A percentile compares a stretch with the other conserved stretches of the same genome.
These are phyloP conservation scores for Yamadazyma jaroonii DNA, from an alignment of 1,139 yeast genomes.

Conservation along the genomic window DNA sequence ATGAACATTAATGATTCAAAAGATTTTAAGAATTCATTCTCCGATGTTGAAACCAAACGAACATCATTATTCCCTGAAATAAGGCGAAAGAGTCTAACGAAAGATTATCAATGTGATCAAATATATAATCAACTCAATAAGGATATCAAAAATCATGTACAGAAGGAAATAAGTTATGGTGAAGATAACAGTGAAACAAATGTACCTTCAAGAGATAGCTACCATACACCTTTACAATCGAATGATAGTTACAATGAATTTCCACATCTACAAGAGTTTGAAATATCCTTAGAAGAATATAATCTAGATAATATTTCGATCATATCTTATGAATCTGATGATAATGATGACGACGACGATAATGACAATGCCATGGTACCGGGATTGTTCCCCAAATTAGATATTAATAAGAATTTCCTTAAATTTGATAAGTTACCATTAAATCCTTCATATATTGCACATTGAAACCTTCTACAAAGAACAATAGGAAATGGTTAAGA, in stretches of 20 bases:
- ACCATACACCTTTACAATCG: too few species aligned
- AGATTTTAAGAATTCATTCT: background rate
- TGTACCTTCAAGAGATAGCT: too few species aligned
- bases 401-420: slow-evolving; percentile 18
- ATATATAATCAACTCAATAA: too few species aligned
- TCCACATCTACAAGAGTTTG: slow-evolving; percentile 9
- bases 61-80: too few species aligned
- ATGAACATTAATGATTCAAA: background rate
- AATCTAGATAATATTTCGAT: background rate
- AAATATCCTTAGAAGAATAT: slow-evolving; percentile 6
- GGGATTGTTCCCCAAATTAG: slow-evolving; percentile 39
- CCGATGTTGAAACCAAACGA: too few species aligned
- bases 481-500: background rate
- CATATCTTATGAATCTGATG: background rate
- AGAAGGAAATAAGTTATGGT: too few species aligned
- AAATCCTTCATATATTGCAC: slow-evolving; percentile 21
- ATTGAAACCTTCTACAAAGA: too few species aligned
- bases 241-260: slow-evolving; percentile 7
- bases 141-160: too few species aligned
- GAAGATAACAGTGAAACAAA: too few species aligned
- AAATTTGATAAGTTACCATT: slow-evolving; percentile 29
- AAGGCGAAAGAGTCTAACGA: too few species aligned
- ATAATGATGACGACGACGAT: background rate
- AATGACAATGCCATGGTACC: slow-evolving; percentile 25
- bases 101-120: too few species aligned